phyloP scores from a whole-genome alignment of 805 yeast species.

The Lachancea lanzarotensis region DNA sequence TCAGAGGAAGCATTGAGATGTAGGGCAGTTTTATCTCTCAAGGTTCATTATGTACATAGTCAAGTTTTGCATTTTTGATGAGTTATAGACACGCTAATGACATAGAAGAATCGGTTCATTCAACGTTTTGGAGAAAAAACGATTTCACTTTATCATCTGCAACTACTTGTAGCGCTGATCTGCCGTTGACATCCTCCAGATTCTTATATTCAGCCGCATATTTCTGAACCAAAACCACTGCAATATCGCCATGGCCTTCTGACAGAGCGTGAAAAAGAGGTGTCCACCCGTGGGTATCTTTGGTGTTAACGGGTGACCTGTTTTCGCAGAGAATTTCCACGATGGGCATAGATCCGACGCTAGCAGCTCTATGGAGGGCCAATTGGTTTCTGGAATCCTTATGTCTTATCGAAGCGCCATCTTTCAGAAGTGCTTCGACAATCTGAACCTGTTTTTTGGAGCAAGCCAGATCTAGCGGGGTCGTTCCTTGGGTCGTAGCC shows the following conservation, averaged over 20 bases:
- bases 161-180: slow-evolving; percentile 48
- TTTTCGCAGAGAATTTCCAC: slow-evolving; percentile 47
- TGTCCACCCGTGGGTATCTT: slow-evolving; percentile 74
- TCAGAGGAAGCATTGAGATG: slow-evolving; percentile 17
- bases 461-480: slow-evolving; percentile 70
- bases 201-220: slow-evolving; percentile 58
- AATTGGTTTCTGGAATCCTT: slow-evolving; percentile 63
- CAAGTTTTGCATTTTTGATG: not conserved
- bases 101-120: not conserved
- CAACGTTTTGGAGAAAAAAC: slow-evolving; percentile 31
- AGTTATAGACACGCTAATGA: not conserved
- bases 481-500: slow-evolving; percentile 62
- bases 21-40: not conserved
- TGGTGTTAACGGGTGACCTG: slow-evolving; percentile 58
- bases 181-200: slow-evolving; percentile 44
- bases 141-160: slow-evolving; percentile 45
- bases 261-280: slow-evolving; percentile 85
- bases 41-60: not conserved
- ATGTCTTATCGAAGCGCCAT: slow-evolving; percentile 53
- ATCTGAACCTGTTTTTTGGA: slow-evolving; percentile 56
- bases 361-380: slow-evolving; percentile 78
- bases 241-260: slow-evolving; percentile 82
- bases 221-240: slow-evolving; percentile 46
- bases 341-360: slow-evolving; percentile 59
- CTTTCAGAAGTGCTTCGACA: slow-evolving; percentile 44